phyloP scores from a whole-genome alignment of 1,139 yeast species.

The Candida neerlandica region DNA sequence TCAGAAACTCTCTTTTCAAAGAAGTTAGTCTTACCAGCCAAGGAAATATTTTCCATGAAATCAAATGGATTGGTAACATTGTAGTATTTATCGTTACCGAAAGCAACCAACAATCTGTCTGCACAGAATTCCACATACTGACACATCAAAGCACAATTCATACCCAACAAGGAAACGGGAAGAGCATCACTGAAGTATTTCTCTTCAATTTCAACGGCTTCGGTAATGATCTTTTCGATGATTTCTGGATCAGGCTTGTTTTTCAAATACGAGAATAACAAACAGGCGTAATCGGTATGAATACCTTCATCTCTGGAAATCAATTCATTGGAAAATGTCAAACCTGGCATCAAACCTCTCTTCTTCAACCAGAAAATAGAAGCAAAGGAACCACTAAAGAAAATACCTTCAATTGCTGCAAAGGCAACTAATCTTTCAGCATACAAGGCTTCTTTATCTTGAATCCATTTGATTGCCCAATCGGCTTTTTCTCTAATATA shows the following conservation, averaged over 20 bases:
- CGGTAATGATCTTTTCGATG: constrained; percentile 84
- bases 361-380: constrained; percentile 97
- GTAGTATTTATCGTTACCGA: constrained; percentile 88
- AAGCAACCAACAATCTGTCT: constrained; percentile 84
- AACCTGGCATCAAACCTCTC: constrained; percentile 98
- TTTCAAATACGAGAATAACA: constrained; percentile 88
- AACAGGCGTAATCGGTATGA: constrained; percentile 97
- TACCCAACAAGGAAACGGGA: constrained; percentile 89
- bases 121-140: constrained; percentile 98
- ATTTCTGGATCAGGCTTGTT: constrained; percentile 81
- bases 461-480: constrained; percentile 97
- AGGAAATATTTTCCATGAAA: constrained; percentile 96
- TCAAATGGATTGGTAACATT: constrained; percentile 94
- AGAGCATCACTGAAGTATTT: constrained; percentile 92
- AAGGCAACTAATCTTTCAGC: constrained; percentile 97
- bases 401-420: constrained; percentile 98
- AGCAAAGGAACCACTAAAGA: constrained; percentile 97
- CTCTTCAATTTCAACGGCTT: constrained; percentile 94
- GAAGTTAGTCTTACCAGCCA: constrained; percentile 98
- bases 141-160: constrained; percentile 90
- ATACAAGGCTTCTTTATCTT: constrained; percentile 81
- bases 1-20: constrained; percentile 98
- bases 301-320: constrained; percentile 98
- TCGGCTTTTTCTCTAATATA: constrained; percentile 95
- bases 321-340: constrained; percentile 93